Base-by-base conservation (phyloP, 2,329 filamentous ascomycete genomes). In the Dactylellina haptotyla region DNA sequence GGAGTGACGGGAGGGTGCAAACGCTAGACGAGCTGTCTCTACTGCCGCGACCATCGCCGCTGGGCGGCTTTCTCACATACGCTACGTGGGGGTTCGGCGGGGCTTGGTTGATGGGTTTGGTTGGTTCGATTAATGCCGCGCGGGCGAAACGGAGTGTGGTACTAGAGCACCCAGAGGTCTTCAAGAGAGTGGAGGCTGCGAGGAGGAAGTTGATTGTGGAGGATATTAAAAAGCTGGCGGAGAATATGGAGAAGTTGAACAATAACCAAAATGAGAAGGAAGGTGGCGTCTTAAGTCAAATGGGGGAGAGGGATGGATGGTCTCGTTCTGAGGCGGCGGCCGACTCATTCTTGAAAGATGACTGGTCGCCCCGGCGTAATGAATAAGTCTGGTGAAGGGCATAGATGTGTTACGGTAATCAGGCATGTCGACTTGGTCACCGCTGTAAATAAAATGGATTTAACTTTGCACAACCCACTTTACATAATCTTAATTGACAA, bases 231-330 rank as follows among this genome's bases (percentile, higher is more conserved):
- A 20, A 0, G 26, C n/a, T 37, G 20, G 5, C 43, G 26, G 14
- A 46, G 43, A 30, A 20, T 5, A 14, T 23, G 16, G 64, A 69
- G 25, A 41, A 32, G 28, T 25, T 59, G 34, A 53, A 69, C 56
- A 39, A 26, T 30, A 46, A 56, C 20, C 18, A 18, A 34, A 25
- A 23, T 25, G 43, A 53, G 25, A 37, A 26, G 12, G 53, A 67
- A 9, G 18, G 30, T 45, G 14, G 34, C 4, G 23, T n/a, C n/a
- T n/a, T n/a, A 26, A 3, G 18, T 32, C 0, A 16, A 20, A 3
- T 18, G 8, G 41, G 18, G 50, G 16, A 32, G 8, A 20, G 16
- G 9, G 30, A 37, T 20, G 45, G 10, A 28, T 58, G n/a, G 41
- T 57, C 37, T 30, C 51, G 62, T 51, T 34, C 30, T 4, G 32